Evolutionary conservation across 2,329 filamentous ascomycete species (phyloP).

Genomic region (Elsinoe necatrix): DNA sequence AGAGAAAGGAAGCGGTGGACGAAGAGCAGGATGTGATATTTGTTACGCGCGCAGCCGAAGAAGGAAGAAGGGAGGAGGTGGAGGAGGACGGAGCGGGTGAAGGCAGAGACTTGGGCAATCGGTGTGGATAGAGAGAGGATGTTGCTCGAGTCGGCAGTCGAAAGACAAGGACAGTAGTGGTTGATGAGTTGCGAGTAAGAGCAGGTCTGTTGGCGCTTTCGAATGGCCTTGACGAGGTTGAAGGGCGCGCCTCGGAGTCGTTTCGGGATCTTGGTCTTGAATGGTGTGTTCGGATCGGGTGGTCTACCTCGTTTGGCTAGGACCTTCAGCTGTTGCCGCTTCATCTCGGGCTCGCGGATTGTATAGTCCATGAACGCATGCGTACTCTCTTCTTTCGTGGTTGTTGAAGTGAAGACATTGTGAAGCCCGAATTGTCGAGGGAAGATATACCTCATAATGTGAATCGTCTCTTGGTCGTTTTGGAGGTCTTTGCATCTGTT

Average conservation of each 20-base stretch:
- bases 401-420: slow-evolving; percentile 75
- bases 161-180: slow-evolving; percentile 62
- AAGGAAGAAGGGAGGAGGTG: slow-evolving; percentile 67
- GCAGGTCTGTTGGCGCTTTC: slow-evolving; percentile 63
- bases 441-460: slow-evolving; percentile 87
- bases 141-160: neutral
- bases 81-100: slow-evolving; percentile 67
- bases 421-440: slow-evolving; percentile 82
- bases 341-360: slow-evolving; percentile 73
- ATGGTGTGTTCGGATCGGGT: neutral
- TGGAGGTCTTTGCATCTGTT: slow-evolving; percentile 55
- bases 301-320: neutral
- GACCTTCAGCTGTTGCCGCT: slow-evolving; percentile 16
- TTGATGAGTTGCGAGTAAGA: slow-evolving; percentile 70
- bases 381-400: slow-evolving; percentile 56
- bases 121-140: slow-evolving; percentile 63
- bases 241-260: slow-evolving; percentile 56
- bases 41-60: slow-evolving; percentile 64
- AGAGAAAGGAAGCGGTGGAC: slow-evolving; percentile 72
- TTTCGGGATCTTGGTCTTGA: slow-evolving; percentile 43
- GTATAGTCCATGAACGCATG: slow-evolving; percentile 80
- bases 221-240: slow-evolving; percentile 58
- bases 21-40: slow-evolving; percentile 51
- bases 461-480: slow-evolving; percentile 50
- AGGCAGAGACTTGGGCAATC: slow-evolving; percentile 64